Evolutionary conservation across 768 basidiomycete genomes (phyloP), one percentile per base, ranked within the genome.

Genomic region (Piloderma croceum): DNA sequence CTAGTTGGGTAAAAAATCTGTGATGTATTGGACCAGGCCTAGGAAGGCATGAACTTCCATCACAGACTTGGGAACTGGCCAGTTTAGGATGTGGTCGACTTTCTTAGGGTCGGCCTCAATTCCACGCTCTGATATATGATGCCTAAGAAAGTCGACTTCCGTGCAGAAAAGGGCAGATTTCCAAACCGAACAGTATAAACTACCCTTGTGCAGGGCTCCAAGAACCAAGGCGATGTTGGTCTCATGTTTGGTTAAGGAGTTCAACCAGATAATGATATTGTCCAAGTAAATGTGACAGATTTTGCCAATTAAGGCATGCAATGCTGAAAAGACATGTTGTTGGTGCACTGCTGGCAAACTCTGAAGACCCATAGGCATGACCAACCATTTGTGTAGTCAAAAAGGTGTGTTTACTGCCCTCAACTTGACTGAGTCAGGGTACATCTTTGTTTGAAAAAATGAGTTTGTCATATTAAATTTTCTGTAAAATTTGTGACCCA

Each of bases 241-340:
- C 1, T 43, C 29, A 21, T 71, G 70, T 38, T 69, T 60, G 3
- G 61, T 62, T 0, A 64, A 12, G 0, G 52, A 43, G 0, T 67
- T 9, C 0, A 68, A 74, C 63, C 65, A 73, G 19, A 73, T 69
- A 12, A 74, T 52, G 29, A 73, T 67, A 36, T 73, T 61, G 40
- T 74, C 67, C 0, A 73, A 50, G 42, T 73, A 73, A n/a, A n/a
- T n/a, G n/a, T n/a, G n/a, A n/a, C n/a, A n/a, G n/a, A n/a, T n/a
- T n/a, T n/a, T n/a, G n/a, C 54, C 49, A 12, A 56, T 36, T 5
- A 41, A 34, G 4, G 31, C 23, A 6, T 20, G n/a, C 9, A 56
- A 43, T 13, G 47, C 49, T 23, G 49, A 34, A 19, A 39, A 42
- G 39, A 48, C 47, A 0, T 47, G 38, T 1, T 39, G 23, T 35